A percentile compares a stretch with the other conserved stretches of the same genome.
Conservation (phyloP, 2,329 filamentous ascomycete genomes). For the Chalaropsis thielavioides region DNA sequence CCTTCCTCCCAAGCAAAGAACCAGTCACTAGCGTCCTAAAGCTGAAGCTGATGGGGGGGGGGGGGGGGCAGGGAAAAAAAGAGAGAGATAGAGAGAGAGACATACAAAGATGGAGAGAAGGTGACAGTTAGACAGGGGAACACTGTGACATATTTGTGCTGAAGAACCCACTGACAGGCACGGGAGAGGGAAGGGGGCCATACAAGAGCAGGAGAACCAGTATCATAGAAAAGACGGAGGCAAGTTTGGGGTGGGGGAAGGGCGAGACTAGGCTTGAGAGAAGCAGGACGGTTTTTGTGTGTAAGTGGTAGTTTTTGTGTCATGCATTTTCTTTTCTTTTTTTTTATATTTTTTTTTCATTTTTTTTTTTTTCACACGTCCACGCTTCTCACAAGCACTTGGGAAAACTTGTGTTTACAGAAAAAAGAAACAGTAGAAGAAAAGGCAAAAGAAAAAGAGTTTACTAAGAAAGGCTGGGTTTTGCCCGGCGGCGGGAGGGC, state of each 20-base stretch:
- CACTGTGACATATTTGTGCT: not conserved
- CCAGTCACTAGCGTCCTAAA: no score
- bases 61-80: not conserved
- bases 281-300: not conserved
- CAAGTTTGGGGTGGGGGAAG: not conserved
- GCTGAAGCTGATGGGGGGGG: not conserved
- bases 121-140: no score
- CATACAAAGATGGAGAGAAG: no score
- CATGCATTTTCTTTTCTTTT: not conserved
- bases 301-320: not conserved
- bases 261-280: not conserved
- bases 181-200: not conserved
- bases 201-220: not conserved
- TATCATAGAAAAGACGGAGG: not conserved
- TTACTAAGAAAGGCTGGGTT: not conserved
- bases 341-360: not conserved
- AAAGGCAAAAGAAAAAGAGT: not conserved
- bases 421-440: no score
- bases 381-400: not conserved
- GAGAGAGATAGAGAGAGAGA: not conserved
- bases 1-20: no score
- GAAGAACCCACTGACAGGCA: not conserved
- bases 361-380: not conserved
- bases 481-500: not conserved
- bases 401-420: no score